Percentiles rank a stretch among this genome's conserved stretches.
phyloP scores from a whole-genome alignment of 1,284 basidiomycete species.

The Pseudozyma sp. region DNA sequence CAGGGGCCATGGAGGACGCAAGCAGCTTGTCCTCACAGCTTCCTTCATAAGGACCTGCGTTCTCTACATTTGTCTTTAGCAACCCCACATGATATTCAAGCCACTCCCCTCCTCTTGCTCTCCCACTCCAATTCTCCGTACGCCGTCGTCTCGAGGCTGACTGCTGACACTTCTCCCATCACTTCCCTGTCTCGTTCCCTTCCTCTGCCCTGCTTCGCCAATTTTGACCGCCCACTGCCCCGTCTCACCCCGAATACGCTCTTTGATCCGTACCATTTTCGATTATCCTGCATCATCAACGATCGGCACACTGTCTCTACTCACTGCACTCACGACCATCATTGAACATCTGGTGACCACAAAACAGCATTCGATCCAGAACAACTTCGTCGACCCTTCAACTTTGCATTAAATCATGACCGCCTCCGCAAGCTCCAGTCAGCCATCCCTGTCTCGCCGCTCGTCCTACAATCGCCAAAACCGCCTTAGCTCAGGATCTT shows the following conservation, averaged over 20 bases:
- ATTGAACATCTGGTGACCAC: constrained; percentile 9
- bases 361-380: constrained; percentile 10
- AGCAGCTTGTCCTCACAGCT: background rate
- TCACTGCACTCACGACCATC: background rate
- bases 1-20: constrained; percentile 13
- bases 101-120: constrained; percentile 22
- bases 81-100: constrained; percentile 15
- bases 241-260: constrained; percentile 18
- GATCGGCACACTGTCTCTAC: background rate
- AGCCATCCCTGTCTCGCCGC: constrained; percentile 31
- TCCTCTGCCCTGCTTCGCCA: background rate
- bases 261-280: constrained; percentile 8
- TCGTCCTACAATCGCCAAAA: constrained; percentile 33
- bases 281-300: constrained; percentile 3
- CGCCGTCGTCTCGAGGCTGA: constrained; percentile 3
- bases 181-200: constrained; percentile 3
- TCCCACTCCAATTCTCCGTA: constrained; percentile 5
- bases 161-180: constrained; percentile 17
- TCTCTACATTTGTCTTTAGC: background rate
- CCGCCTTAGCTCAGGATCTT: constrained; percentile 34
- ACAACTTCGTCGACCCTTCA: background rate
- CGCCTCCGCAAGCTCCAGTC: constrained; percentile 28
- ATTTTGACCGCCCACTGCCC: background rate
- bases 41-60: constrained; percentile 22
- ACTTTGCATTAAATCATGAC: constrained; percentile 29